Evolutionary conservation across 2,329 filamentous ascomycete genomes (phyloP), one percentile per base, ranked within the genome.

Genomic region (Claviceps africana): DNA sequence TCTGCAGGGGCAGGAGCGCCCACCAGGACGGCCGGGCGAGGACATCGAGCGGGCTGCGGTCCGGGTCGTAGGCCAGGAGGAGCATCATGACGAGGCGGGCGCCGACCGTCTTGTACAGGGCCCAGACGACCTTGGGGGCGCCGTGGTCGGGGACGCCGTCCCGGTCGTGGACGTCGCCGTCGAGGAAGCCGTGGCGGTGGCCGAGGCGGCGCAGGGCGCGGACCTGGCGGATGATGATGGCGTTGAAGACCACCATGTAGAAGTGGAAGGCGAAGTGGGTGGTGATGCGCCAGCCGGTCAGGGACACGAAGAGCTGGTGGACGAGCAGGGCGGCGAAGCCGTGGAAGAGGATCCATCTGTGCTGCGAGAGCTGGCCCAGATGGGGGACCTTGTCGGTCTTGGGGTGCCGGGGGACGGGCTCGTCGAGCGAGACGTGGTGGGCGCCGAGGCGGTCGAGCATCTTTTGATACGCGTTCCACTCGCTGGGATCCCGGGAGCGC

Each of bases 291-390:
- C 65, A 63, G 13, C 60, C 56, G 9, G 59, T 53, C 6, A 72
- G 53, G 0, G 70, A 67, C 15, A 69, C 60, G 11, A 62, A 54
- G 5, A 67, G 57, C 37, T 54, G 50, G 30, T 54, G 53, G 4
- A 52, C 7, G 47, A 45, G 10, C 10, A 54, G 43, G 4, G 53
- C 47, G 1, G 50, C 2, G n/a, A 45, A 35, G 42, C 22, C 53
- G 52, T 73, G 65, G 8, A 60, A 54, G 1, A 72, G 50, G 1
- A 73, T 63, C 68, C 69, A 73, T 15, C 60, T 56, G 53, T 72
- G 67, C 11, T 62, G 54, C 19, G 64, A 60, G 53, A 55, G 62
- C 15, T 69, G 61, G 0, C 64, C 56, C n/a, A 71, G 49, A 50
- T 68, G 50, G 2, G 53, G 53, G 9, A 52, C 47, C 39, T 67